Evolutionary conservation across 257 asterid genomes (phyloP), one percentile per base, ranked within the genome.

Genomic region (Nemophila menziesii): DNA sequence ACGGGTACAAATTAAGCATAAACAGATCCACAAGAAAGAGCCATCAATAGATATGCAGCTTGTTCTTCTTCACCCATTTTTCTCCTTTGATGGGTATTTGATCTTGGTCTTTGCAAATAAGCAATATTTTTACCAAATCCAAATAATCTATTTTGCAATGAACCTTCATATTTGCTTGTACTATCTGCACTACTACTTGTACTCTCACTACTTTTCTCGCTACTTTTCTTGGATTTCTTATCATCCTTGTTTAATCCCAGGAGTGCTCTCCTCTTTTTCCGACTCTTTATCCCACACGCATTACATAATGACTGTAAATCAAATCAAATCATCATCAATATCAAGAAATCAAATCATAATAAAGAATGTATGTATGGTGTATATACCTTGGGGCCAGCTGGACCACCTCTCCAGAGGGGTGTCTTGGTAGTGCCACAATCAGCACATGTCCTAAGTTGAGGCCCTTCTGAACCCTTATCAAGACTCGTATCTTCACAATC

Each of bases 371-470:
- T 5, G 6, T 13, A 18, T 4, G 8, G 6, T 11, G 4, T 11
- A n/a, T 6, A 12, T 7, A 78, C 98, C 94, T 89, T 89, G 51
- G 97, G 97, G 29, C 97, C 97, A 55, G 93, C 96, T 27, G 98
- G 96, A 56, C 98, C 98, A 49, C 98, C 93, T n/a, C 98, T 55
- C 96, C 98, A 89, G 9, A 89, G 94, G 3, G 98, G 98, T 18
- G 96, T 89, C 70, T 79, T 84, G 11, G 83, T 74, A 42, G 96
- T 79, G 37, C 98, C 96, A 18, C 98, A 89, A 71, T 84, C 94
- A 14, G 66, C 80, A 56, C 98, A 89, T 0, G 93, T 84, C 78
- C 74, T 89, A 18, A 72, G 34, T 44, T 71, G 68, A 34, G 69
- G 60, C 63, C 71, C 64, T 57, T 71, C 84, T 54, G 82, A 64